phyloP scores from a whole-genome alignment of 176 grass and related monocot species.

The Bonia amplexicaulis region DNA sequence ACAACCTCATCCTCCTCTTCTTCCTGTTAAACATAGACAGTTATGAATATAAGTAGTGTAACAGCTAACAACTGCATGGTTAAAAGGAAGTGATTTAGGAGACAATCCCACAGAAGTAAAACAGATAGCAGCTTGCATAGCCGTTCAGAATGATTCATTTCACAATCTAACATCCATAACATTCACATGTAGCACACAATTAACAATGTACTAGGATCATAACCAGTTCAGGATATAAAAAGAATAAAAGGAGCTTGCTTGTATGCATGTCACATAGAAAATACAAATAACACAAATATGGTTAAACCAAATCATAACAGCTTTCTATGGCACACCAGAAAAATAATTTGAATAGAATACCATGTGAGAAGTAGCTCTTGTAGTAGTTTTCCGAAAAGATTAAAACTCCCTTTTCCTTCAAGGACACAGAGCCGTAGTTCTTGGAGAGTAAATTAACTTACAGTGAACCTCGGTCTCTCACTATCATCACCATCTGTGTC shows the following conservation, averaged over 20 bases:
- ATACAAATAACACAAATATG: background rate
- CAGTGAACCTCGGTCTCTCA: constrained; percentile 71
- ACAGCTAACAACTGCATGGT: background rate
- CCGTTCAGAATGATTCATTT: background rate
- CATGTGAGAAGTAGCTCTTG: background rate
- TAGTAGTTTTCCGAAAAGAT: background rate
- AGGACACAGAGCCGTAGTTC: background rate
- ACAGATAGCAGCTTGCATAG: background rate
- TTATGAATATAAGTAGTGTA: background rate
- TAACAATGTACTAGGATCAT: background rate
- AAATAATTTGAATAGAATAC: background rate
- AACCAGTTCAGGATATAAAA: background rate
- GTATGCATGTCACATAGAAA: background rate
- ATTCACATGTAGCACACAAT: background rate
- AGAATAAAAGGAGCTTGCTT: background rate
- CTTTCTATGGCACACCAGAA: background rate
- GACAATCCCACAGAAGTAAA: background rate
- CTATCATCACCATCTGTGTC: constrained; percentile 76
- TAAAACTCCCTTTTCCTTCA: background rate
- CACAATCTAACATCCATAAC: background rate
- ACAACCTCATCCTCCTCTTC: constrained; percentile 90
- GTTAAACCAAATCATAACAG: background rate
- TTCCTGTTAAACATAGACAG: constrained; percentile 45
- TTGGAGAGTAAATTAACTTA: constrained; percentile 38
- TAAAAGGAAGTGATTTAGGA: background rate